Conservation (phyloP, 164 flowering plant species). For the Annona cherimola region DNA sequence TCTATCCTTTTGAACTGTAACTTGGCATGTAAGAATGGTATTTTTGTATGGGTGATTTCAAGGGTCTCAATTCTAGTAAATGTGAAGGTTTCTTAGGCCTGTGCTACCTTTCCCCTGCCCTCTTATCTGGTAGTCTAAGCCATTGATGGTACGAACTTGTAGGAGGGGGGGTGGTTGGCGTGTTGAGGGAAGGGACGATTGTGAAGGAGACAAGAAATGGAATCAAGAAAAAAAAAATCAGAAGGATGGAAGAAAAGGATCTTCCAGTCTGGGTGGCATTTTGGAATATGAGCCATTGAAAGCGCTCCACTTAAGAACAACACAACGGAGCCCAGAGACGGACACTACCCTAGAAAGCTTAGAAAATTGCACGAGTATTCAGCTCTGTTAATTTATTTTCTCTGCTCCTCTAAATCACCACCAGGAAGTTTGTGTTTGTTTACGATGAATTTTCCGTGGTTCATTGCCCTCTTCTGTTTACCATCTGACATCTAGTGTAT, state of each 20-base stretch:
- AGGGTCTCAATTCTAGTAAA: background rate
- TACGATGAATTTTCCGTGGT: background rate
- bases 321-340: background rate
- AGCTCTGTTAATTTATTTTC: no score
- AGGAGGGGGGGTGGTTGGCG: no score
- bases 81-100: background rate
- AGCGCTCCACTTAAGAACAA: background rate
- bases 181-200: background rate
- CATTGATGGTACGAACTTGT: background rate
- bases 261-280: background rate
- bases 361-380: no score
- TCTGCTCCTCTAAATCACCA: background rate
- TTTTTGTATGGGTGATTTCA: background rate
- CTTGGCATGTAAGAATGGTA: slow-evolving; percentile 9
- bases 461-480: slow-evolving; percentile 3
- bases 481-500: slow-evolving; percentile 3
- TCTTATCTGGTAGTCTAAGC: background rate
- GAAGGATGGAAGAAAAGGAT: background rate
- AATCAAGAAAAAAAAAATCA: background rate
- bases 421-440: background rate
- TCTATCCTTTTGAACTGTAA: background rate
- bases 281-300: background rate
- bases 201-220: background rate
- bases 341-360: no score
- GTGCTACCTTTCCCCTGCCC: background rate